Evolutionary conservation across 2,329 filamentous ascomycete genomes (phyloP).

Genomic region (Exophiala dermatitidis): DNA sequence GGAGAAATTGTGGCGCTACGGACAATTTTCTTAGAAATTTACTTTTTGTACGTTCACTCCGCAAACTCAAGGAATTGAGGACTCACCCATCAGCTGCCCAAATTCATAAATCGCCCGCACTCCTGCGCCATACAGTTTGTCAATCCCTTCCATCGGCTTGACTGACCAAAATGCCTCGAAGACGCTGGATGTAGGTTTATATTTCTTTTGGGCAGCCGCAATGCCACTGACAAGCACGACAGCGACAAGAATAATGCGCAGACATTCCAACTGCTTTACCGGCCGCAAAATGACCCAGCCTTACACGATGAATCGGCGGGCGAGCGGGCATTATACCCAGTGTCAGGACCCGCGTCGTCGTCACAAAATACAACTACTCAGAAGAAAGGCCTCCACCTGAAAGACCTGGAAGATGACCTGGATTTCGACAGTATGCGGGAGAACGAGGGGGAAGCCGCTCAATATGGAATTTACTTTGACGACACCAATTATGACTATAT

Average conservation of each 20-base stretch:
- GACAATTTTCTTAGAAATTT: slow-evolving; percentile 13
- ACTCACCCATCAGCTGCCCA: too few relatives aligned
- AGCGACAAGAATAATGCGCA: slow-evolving; percentile 86
- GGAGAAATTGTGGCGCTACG: slow-evolving; percentile 1
- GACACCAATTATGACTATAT: slow-evolving; percentile 98
- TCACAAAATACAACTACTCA: slow-evolving; percentile 26
- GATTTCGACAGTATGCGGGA: slow-evolving; percentile 61
- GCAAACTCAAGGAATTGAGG: too few relatives aligned
- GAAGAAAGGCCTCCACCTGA: slow-evolving; percentile 53
- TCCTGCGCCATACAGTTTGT: too few relatives aligned
- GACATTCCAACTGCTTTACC: slow-evolving; percentile 90
- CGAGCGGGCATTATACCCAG: slow-evolving; percentile 79
- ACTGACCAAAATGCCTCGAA: slow-evolving; percentile 42
- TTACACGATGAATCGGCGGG: slow-evolving; percentile 88
- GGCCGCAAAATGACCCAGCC: slow-evolving; percentile 92
- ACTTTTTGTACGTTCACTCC: background rate
- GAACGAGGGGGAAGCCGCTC: slow-evolving; percentile 94
- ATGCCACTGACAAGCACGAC: slow-evolving; percentile 30
- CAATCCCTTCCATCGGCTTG: too few relatives aligned
- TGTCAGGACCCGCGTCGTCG: slow-evolving; percentile 33
- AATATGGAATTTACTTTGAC: slow-evolving; percentile 88
- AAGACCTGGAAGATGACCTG: slow-evolving; percentile 69
- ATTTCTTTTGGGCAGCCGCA: background rate
- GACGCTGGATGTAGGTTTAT: slow-evolving; percentile 61
- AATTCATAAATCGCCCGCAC: too few relatives aligned